Evolutionary conservation across 805 yeast genomes (phyloP).

Genomic region (Hanseniaspora pseudoguilliermondii): DNA sequence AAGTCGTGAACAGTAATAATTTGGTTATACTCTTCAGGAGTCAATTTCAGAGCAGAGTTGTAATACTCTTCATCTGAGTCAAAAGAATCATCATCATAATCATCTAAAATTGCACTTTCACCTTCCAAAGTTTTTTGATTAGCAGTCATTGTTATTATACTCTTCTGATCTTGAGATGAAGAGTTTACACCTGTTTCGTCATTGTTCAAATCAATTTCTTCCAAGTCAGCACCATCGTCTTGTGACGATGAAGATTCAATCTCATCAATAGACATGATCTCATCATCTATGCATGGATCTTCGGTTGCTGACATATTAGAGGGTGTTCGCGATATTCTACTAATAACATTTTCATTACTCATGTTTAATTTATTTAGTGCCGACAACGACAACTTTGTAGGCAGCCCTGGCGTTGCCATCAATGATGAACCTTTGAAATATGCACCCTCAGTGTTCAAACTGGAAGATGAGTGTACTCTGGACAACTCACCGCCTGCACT

Average conservation of each 20-base stretch:
- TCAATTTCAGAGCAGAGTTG: constrained; percentile 17
- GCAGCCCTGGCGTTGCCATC: background rate
- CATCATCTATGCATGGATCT: constrained; percentile 25
- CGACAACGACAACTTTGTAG: constrained; percentile 3
- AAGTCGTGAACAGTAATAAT: constrained; percentile 25
- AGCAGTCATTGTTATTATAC: constrained; percentile 2
- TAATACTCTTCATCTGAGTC: constrained; percentile 20
- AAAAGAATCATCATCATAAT: constrained; percentile 20
- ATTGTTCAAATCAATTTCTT: background rate
- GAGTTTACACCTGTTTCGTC: constrained; percentile 15
- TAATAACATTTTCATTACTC: constrained; percentile 3
- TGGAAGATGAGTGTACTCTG: background rate
- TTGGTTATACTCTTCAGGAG: constrained; percentile 18
- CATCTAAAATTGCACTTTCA: constrained; percentile 27
- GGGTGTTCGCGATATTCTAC: constrained; percentile 20
- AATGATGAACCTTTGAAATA: background rate
- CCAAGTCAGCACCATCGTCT: constrained; percentile 19
- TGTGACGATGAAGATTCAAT: background rate
- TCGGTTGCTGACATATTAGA: constrained; percentile 16
- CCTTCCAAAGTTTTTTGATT: constrained; percentile 12
- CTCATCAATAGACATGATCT: constrained; percentile 36
- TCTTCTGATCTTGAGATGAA: constrained; percentile 15
- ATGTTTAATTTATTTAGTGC: background rate
- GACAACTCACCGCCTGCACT: background rate
- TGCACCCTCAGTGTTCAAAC: background rate